These are phyloP conservation scores for Pulveroboletus sp. DNA, from an alignment of 768 basidiomycete species.

Conservation along the genomic window DNA sequence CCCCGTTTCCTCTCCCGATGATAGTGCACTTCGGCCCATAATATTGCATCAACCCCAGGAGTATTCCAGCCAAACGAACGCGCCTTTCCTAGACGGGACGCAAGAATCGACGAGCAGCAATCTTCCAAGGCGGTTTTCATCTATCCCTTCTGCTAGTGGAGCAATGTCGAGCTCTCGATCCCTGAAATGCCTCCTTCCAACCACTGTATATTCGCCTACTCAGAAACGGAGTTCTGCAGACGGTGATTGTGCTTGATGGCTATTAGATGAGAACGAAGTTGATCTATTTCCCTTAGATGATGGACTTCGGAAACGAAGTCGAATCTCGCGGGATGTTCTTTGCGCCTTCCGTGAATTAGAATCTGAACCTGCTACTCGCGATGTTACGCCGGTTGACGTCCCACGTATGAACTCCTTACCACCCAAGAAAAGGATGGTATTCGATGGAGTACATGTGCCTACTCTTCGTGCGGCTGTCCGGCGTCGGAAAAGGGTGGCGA, in stretches of 20 bases:
- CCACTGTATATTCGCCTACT: background rate
- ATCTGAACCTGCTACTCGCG: conserved; percentile 30
- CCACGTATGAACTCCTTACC: conserved; percentile 25
- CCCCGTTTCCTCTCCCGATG: conserved; percentile 1
- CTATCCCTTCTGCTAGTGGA: background rate
- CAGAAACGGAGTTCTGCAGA: conserved; percentile 14
- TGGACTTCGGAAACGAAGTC: conserved; percentile 22
- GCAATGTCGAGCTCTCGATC: background rate
- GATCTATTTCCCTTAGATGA: conserved; percentile 13
- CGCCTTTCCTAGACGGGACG: background rate
- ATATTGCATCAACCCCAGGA: conserved; percentile 16
- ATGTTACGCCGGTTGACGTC: conserved; percentile 17
- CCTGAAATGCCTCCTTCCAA: background rate
- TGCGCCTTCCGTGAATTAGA: conserved; percentile 13
- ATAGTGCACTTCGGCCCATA: conserved; percentile 4
- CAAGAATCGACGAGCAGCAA: conserved; percentile 2
- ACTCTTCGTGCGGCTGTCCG: conserved; percentile 15
- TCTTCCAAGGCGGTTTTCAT: background rate
- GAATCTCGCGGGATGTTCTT: conserved; percentile 13
- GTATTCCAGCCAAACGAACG: conserved; percentile 9
- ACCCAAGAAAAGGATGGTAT: conserved; percentile 16
- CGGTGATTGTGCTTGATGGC: conserved; percentile 7
- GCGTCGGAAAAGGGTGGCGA: conserved; percentile 8
- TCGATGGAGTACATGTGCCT: conserved; percentile 32
- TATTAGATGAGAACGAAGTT: background rate